These are phyloP conservation scores for Allium sativum DNA, from an alignment of 106 monocot genomes.

Conservation along the genomic window DNA sequence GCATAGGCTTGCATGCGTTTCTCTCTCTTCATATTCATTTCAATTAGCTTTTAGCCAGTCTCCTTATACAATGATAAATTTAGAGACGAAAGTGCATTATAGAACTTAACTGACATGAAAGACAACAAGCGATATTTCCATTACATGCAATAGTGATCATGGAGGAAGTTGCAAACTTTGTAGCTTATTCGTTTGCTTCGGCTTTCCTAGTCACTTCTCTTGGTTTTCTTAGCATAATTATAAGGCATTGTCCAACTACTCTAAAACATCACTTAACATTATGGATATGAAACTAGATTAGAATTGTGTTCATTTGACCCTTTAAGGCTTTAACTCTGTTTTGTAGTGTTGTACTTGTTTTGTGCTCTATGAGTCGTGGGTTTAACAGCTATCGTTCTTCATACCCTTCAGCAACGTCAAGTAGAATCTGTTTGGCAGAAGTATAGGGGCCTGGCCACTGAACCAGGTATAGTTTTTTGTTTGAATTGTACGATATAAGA, in stretches of 20 bases:
- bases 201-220: constrained; percentile 94
- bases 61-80: too few relatives aligned
- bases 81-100: too few relatives aligned
- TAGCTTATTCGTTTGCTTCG: constrained; percentile 93
- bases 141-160: constrained; percentile 56
- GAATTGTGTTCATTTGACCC: not conserved
- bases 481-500: too few relatives aligned
- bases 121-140: too few relatives aligned
- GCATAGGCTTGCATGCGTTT: too few relatives aligned
- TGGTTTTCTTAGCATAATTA: constrained; percentile 93
- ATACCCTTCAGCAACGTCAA: constrained; percentile 81
- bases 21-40: too few relatives aligned
- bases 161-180: constrained; percentile 91
- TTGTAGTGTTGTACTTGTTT: constrained; percentile 71
- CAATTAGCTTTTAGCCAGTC: too few relatives aligned
- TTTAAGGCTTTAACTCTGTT: constrained; percentile 1
- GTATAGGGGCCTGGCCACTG: constrained; percentile 90
- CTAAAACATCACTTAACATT: not conserved
- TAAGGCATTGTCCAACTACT: constrained; percentile 42
- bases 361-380: constrained; percentile 88
- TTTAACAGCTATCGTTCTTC: constrained; percentile 82
- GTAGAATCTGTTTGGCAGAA: constrained; percentile 76
- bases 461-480: constrained; percentile 46
- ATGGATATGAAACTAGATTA: too few relatives aligned
- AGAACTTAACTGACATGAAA: too few relatives aligned